phyloP scores from a whole-genome alignment of 371 early-diverging fungal species.

The Syncephalis plumigaleata region DNA sequence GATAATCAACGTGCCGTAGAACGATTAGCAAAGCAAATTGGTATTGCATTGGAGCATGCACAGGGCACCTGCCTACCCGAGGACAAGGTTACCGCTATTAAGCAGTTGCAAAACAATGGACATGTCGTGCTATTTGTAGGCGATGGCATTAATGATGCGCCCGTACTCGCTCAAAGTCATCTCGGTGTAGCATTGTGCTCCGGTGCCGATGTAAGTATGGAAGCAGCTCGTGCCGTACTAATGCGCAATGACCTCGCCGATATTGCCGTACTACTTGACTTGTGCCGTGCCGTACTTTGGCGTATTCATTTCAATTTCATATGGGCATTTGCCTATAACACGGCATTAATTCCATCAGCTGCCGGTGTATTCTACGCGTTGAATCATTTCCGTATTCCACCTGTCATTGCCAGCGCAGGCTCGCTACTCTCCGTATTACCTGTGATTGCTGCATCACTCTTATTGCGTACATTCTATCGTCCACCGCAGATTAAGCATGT shows the following conservation, averaged over 20 bases:
- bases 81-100: conserved; percentile 11
- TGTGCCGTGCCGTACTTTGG: background rate
- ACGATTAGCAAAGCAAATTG: background rate
- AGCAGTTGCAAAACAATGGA: background rate
- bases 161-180: conserved; percentile 28
- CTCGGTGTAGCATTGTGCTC: conserved; percentile 31
- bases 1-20: background rate
- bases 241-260: conserved; percentile 3
- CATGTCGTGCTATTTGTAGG: background rate
- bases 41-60: background rate
- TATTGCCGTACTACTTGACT: background rate
- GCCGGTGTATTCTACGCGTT: background rate
- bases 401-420: background rate
- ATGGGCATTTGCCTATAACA: background rate
- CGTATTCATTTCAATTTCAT: background rate
- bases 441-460: background rate
- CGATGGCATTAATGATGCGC: conserved; percentile 10
- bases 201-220: conserved; percentile 23
- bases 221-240: conserved; percentile 23
- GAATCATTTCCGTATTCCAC: background rate
- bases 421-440: background rate
- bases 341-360: background rate
- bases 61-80: background rate
- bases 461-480: no score
- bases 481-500: no score